Evolutionary conservation across 164 flowering plant species (phyloP).

Genomic region (Liriodendron chinense): DNA sequence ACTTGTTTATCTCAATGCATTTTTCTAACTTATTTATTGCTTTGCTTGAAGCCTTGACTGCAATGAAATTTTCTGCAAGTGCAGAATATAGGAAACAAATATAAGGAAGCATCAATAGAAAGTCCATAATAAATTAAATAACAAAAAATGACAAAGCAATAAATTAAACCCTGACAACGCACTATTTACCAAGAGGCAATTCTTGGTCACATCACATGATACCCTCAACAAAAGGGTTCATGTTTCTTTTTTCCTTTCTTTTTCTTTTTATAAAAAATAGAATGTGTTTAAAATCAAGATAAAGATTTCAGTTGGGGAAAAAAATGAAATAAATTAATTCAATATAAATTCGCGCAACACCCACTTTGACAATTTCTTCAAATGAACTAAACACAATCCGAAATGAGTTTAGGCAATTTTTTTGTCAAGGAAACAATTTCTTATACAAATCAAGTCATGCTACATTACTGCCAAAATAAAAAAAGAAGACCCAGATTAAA

Average conservation of each 20-base stretch:
- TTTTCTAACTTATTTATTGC: slow-evolving; percentile 66
- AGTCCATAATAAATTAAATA: background rate
- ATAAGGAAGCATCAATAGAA: background rate
- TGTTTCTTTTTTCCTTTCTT: too few relatives aligned
- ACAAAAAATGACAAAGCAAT: background rate
- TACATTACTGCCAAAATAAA: too few relatives aligned
- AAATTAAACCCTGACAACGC: background rate
- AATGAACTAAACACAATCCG: too few relatives aligned
- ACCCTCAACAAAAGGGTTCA: too few relatives aligned
- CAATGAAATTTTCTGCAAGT: slow-evolving; percentile 9
- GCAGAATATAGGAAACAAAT: background rate
- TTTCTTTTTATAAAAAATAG: too few relatives aligned
- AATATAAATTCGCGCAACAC: background rate
- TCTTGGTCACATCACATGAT: background rate
- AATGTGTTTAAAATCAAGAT: too few relatives aligned
- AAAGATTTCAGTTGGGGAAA: too few relatives aligned
- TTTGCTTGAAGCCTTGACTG: slow-evolving; percentile 91
- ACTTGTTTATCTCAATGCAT: slow-evolving; percentile 62
- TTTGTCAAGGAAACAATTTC: too few relatives aligned
- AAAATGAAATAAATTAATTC: background rate
- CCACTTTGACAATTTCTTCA: too few relatives aligned
- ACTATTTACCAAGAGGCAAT: background rate
- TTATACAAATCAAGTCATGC: too few relatives aligned
- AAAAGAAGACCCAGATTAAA: too few relatives aligned
- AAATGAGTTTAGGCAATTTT: too few relatives aligned